Conservation (phyloP, 2,329 filamentous ascomycete species). For the Talaromyces sp. region DNA sequence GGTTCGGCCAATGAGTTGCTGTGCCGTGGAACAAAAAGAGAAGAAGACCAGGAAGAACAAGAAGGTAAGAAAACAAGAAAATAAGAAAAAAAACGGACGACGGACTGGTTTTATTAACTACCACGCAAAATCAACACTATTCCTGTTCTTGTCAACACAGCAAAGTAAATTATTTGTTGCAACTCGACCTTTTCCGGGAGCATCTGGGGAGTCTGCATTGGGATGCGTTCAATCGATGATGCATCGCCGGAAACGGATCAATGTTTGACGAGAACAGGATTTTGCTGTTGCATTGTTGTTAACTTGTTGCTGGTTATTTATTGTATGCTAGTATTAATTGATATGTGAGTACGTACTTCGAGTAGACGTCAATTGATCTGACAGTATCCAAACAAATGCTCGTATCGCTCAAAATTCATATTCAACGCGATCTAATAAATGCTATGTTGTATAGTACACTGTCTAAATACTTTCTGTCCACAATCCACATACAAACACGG, state of each 20-base stretch:
- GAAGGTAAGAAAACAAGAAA: not conserved
- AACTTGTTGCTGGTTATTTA: too few relatives aligned
- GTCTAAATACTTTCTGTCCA: too few relatives aligned
- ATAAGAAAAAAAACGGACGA: not conserved
- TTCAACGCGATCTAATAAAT: too few relatives aligned
- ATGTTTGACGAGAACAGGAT: not conserved
- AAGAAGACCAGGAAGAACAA: not conserved
- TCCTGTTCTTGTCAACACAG: not conserved
- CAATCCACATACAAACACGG: too few relatives aligned
- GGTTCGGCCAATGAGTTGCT: not conserved
- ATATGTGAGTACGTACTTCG: too few relatives aligned
- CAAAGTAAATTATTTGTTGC: not conserved
- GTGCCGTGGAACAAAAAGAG: not conserved
- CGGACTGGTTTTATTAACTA: not conserved
- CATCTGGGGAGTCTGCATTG: not conserved
- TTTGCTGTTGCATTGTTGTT: not conserved
- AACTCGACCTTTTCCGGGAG: not conserved
- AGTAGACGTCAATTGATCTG: too few relatives aligned
- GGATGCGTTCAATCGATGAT: not conserved
- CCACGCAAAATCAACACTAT: too few relatives aligned
- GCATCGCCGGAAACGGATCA: conserved; percentile 9
- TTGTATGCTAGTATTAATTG: too few relatives aligned
- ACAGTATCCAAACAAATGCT: too few relatives aligned
- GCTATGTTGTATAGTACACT: too few relatives aligned
- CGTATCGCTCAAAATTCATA: too few relatives aligned